A percentile compares a stretch with the other conserved stretches of the same genome.
phyloP scores from a whole-genome alignment of 179 eudicot genomes.

The Beta macrorhiza region DNA sequence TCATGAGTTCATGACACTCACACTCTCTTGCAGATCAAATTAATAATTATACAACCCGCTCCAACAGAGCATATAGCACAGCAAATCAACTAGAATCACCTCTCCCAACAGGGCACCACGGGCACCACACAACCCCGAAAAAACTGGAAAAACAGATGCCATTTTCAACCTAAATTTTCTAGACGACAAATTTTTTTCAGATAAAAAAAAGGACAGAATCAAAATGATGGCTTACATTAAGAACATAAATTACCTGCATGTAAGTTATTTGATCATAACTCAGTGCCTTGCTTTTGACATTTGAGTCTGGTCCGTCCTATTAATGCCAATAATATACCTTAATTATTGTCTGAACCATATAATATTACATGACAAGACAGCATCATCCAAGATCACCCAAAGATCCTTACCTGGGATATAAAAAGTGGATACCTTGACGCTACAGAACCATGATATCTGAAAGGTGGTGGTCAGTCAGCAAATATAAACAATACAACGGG shows the following conservation, averaged over 20 bases:
- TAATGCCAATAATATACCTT: conserved; percentile 14
- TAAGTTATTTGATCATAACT: conserved; percentile 69
- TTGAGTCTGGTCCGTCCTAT: conserved; percentile 80
- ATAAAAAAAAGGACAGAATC: not conserved
- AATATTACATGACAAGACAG: not conserved
- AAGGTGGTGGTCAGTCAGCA: conserved; percentile 13
- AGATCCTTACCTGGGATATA: conserved; percentile 40
- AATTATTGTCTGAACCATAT: not conserved
- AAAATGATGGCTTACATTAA: not conserved
- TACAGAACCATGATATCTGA: conserved; percentile 66
- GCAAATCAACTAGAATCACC: too few relatives aligned
- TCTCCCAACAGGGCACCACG: not conserved
- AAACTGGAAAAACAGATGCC: not conserved
- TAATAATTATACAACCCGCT: too few relatives aligned
- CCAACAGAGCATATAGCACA: not conserved
- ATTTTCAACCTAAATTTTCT: not conserved
- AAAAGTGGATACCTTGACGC: conserved; percentile 52
- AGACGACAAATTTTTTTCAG: not conserved
- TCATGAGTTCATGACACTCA: too few relatives aligned
- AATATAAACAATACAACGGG: conserved; percentile 5
- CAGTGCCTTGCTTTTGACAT: conserved; percentile 73
- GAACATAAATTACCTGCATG: conserved; percentile 67
- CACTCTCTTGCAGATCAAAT: too few relatives aligned
- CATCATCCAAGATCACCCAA: conserved; percentile 1
- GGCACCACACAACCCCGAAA: not conserved